These are phyloP conservation scores for Epicoccum nigrum DNA, from an alignment of 2,329 filamentous ascomycete species.

Conservation along the genomic window DNA sequence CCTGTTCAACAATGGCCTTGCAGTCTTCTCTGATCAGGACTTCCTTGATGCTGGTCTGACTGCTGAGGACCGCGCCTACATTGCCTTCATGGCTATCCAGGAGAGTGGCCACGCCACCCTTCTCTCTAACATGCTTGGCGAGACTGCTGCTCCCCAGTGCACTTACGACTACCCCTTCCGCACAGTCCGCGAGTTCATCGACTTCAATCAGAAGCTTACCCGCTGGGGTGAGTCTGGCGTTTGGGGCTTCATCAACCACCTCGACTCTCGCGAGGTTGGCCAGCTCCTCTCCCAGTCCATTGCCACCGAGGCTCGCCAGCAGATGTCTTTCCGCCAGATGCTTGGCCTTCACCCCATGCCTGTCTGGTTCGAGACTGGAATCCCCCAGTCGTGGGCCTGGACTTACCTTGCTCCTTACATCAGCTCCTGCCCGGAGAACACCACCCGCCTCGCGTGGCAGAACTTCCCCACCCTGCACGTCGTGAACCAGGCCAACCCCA, in stretches of 20 bases:
- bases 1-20: conserved; percentile 77
- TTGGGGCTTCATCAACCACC: conserved; percentile 79
- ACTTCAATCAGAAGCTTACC: conserved; percentile 86
- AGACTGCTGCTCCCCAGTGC: conserved; percentile 73
- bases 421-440: conserved; percentile 72
- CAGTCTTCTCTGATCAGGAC: conserved; percentile 70
- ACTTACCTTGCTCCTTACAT: conserved; percentile 82
- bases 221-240: conserved; percentile 80
- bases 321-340: conserved; percentile 85
- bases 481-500: conserved; percentile 77
- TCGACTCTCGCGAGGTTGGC: conserved; percentile 76
- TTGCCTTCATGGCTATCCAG: conserved; percentile 78
- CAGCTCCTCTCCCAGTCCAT: conserved; percentile 78
- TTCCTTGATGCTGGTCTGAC: conserved; percentile 72
- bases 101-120: conserved; percentile 80
- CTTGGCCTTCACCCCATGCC: conserved; percentile 80
- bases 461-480: conserved; percentile 78
- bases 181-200: conserved; percentile 77
- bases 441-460: conserved; percentile 80
- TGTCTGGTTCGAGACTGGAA: conserved; percentile 79
- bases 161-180: conserved; percentile 81
- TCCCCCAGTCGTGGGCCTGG: conserved; percentile 87
- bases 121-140: conserved; percentile 77
- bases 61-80: conserved; percentile 71
- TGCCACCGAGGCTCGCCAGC: conserved; percentile 79